Conservation (phyloP, 2,329 filamentous ascomycete genomes). For the Diaporthe citriasiana region DNA sequence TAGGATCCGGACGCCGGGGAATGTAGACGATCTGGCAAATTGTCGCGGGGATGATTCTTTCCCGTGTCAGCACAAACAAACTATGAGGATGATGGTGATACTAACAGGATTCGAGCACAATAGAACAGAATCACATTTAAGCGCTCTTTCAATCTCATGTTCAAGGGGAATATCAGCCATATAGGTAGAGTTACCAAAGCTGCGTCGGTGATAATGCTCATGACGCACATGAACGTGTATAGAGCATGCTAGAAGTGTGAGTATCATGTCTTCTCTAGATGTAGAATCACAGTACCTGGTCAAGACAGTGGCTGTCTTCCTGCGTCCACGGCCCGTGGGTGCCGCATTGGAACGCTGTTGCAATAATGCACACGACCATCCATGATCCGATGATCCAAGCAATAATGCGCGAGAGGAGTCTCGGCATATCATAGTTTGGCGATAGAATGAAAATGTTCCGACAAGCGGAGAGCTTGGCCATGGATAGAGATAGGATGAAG, state of each 20-base stretch:
- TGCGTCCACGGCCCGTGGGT: neutral
- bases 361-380: neutral
- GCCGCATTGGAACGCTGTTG: slow-evolving; percentile 2
- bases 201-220: neutral
- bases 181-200: neutral
- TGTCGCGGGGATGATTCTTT: neutral
- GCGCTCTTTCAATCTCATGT: slow-evolving; percentile 2
- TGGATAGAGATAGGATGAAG: neutral
- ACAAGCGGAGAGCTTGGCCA: neutral
- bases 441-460: neutral
- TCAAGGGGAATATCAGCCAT: neutral
- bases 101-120: neutral
- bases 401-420: neutral
- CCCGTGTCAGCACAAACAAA: neutral
- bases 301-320: neutral
- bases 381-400: neutral
- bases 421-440: neutral
- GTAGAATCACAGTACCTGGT: neutral
- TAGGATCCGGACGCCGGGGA: neutral
- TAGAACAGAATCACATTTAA: slow-evolving; percentile 1
- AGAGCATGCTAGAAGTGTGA: neutral
- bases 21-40: neutral
- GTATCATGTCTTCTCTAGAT: neutral
- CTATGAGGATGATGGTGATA: neutral
- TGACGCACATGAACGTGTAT: neutral